These are phyloP conservation scores for Fusarium brevicatenulatum DNA, from an alignment of 2,329 filamentous ascomycete species.

Conservation along the genomic window DNA sequence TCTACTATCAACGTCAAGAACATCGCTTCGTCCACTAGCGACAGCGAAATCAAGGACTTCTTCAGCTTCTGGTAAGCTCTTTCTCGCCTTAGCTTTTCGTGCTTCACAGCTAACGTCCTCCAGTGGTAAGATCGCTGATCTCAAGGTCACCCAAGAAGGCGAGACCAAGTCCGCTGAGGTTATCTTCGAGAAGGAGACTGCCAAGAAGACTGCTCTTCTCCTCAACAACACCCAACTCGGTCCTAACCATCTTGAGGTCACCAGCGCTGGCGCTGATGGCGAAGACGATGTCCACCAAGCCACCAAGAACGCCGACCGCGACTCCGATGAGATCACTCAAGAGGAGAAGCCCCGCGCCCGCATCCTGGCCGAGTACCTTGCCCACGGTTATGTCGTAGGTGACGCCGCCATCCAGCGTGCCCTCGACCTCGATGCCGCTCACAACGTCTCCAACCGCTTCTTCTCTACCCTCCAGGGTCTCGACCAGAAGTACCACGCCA, in stretches of 20 bases:
- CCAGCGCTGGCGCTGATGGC: slow-evolving; percentile 72
- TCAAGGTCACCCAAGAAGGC: slow-evolving; percentile 77
- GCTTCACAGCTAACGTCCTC: slow-evolving; percentile 28
- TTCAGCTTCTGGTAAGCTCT: slow-evolving; percentile 88
- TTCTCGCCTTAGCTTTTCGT: background rate
- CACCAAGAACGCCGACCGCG: slow-evolving; percentile 65
- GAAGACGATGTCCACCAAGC: slow-evolving; percentile 69
- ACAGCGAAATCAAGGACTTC: slow-evolving; percentile 95
- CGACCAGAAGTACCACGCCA: slow-evolving; percentile 87
- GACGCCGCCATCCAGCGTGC: slow-evolving; percentile 80
- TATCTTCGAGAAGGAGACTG: slow-evolving; percentile 95
- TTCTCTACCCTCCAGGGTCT: slow-evolving; percentile 78
- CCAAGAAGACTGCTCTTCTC: slow-evolving; percentile 94
- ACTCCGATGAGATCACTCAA: slow-evolving; percentile 80
- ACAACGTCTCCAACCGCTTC: slow-evolving; percentile 86
- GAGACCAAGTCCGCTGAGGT: slow-evolving; percentile 87
- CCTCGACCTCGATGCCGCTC: slow-evolving; percentile 88
- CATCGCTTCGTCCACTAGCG: slow-evolving; percentile 82
- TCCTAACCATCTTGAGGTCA: slow-evolving; percentile 81
- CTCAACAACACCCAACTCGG: slow-evolving; percentile 97
- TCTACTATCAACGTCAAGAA: slow-evolving; percentile 86
- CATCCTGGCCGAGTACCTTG: slow-evolving; percentile 95
- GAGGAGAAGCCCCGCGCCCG: slow-evolving; percentile 97
- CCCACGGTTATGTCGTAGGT: slow-evolving; percentile 89
- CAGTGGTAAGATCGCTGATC: slow-evolving; percentile 89